phyloP scores from a whole-genome alignment of 257 asterid species.

The Nicotiana paniculata region DNA sequence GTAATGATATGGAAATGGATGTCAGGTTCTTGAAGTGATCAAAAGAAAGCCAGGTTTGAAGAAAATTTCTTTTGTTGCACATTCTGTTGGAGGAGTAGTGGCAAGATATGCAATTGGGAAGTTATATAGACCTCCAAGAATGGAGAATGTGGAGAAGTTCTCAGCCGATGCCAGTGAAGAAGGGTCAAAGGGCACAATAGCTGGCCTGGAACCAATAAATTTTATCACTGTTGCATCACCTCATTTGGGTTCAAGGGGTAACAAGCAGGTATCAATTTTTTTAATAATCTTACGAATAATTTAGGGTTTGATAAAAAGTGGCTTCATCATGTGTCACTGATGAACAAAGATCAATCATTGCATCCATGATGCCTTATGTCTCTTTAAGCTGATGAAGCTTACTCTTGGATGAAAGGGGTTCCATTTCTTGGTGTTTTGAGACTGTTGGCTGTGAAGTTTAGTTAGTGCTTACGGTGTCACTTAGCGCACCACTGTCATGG shows the following conservation, averaged over 20 bases:
- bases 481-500: not conserved
- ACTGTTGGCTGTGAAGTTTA: not conserved
- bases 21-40: conserved; percentile 74
- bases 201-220: conserved; percentile 78
- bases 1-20: conserved; percentile 20
- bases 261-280: conserved; percentile 64
- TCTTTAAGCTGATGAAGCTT: not conserved
- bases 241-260: conserved; percentile 98
- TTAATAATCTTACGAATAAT: not conserved
- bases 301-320: not conserved
- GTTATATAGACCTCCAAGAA: conserved; percentile 49
- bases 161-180: conserved; percentile 29
- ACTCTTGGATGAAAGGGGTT: not conserved
- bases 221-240: conserved; percentile 94
- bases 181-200: conserved; percentile 64
- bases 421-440: not conserved
- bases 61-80: conserved; percentile 88
- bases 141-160: conserved; percentile 33
- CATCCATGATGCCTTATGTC: not conserved
- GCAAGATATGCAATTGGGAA: conserved; percentile 92
- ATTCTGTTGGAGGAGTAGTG: conserved; percentile 99
- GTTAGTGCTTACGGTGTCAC: not conserved
- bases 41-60: conserved; percentile 55
- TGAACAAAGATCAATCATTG: not conserved
- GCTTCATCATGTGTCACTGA: not conserved